phyloP scores from a whole-genome alignment of 352 stramenopile species.

The Chrysophaeum taylorii region DNA sequence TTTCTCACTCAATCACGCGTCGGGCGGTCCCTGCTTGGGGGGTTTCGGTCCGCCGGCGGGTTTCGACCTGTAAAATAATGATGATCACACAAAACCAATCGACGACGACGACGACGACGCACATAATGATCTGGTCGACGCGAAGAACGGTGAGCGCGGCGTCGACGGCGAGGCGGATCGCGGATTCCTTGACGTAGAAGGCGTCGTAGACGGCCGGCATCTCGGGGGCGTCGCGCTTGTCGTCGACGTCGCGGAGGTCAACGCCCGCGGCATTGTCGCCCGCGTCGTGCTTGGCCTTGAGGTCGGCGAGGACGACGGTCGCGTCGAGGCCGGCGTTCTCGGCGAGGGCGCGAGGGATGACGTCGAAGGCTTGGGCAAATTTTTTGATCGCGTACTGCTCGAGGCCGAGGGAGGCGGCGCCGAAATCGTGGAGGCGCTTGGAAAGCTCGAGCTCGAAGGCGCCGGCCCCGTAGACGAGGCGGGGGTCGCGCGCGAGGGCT shows the following conservation, averaged over 20 bases:
- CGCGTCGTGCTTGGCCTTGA: slow-evolving; percentile 83
- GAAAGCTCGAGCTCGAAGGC: slow-evolving; percentile 91
- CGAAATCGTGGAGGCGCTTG: slow-evolving; percentile 81
- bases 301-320: slow-evolving; percentile 71
- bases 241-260: slow-evolving; percentile 76
- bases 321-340: slow-evolving; percentile 94
- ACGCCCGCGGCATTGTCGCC: slow-evolving; percentile 79
- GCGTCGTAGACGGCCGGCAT: slow-evolving; percentile 71
- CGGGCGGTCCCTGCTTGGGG: no score
- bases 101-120: no score
- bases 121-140: slow-evolving; percentile 99
- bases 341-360: slow-evolving; percentile 90
- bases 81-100: no score
- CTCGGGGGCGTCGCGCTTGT: slow-evolving; percentile 27
- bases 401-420: slow-evolving; percentile 84
- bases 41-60: slow-evolving; percentile 83
- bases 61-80: no score
- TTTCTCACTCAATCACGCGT: no score
- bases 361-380: slow-evolving; percentile 93
- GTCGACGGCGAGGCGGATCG: slow-evolving; percentile 90
- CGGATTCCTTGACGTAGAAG: slow-evolving; percentile 86
- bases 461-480: slow-evolving; percentile 84
- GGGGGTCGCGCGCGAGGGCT: slow-evolving; percentile 78
- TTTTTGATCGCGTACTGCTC: slow-evolving; percentile 99
- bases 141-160: slow-evolving; percentile 93